These are phyloP conservation scores for Pilasporangium apinafurcum DNA, from an alignment of 352 stramenopile species.

Conservation along the genomic window DNA sequence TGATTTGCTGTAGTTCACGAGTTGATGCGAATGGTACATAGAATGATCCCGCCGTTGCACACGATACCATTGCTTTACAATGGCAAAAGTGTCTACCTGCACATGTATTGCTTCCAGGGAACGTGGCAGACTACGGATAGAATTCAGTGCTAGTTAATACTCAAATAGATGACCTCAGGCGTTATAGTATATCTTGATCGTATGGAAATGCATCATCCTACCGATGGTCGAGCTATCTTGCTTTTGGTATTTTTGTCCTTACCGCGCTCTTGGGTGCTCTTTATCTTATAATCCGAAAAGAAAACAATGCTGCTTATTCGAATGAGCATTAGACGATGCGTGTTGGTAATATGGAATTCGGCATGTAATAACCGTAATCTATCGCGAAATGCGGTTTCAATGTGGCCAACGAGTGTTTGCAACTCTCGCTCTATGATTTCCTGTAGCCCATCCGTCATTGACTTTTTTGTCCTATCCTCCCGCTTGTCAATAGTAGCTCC, in stretches of 20 bases:
- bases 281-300: conserved; percentile 35
- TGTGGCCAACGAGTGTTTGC: conserved; percentile 28
- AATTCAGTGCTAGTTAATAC: not conserved
- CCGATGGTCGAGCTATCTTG: conserved; percentile 8
- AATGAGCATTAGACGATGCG: conserved; percentile 45
- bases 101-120: conserved; percentile 21
- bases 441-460: conserved; percentile 12
- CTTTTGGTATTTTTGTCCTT: not conserved
- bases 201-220: no score
- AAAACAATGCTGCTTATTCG: conserved; percentile 50
- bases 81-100: conserved; percentile 39
- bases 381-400: conserved; percentile 34
- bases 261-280: not conserved
- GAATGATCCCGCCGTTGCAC: conserved; percentile 8
- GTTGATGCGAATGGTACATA: conserved; percentile 10
- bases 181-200: not conserved
- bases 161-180: not conserved
- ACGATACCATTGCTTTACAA: conserved; percentile 20
- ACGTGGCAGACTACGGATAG: conserved; percentile 6
- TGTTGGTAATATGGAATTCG: conserved; percentile 54
- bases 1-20: conserved; percentile 45
- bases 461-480: no score
- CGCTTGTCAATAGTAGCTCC: no score
- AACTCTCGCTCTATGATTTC: conserved; percentile 48
- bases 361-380: conserved; percentile 36